Evolutionary conservation across 495 filamentous ascomycete genomes (phyloP), one percentile per base, ranked within the genome.

Genomic region (Penicillium macrosclerotiorum): DNA sequence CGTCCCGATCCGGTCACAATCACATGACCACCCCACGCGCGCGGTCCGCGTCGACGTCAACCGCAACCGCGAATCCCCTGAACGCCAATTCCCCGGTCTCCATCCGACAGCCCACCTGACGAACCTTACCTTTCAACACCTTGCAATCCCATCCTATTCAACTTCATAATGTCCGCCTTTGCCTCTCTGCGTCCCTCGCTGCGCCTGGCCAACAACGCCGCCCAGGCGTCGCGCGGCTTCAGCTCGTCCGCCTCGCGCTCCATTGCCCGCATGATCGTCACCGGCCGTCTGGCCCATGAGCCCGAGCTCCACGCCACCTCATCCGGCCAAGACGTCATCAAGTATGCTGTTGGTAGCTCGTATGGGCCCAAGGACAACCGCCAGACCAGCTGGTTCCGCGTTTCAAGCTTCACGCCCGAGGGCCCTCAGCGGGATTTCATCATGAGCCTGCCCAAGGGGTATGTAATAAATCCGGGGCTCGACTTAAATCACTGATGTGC

Each of bases 361-460:
- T 56, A 59, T 43, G 86, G 86, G 2, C 56, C 72, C 32, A 53
- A 52, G 33, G 81, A 85, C 2, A 84, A 88, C 63, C 71, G 74
- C 36, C 65, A 78, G 52, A 87, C 85, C 12, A 89, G 80, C 74
- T 96, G 82, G 81, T 96, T 86, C 76, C 74, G 74, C 37, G 70
- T 95, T 30, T 64, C 78, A 4, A 76, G 73, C 69, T 93, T 93
- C 66, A 41, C 65, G 49, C 75, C 79, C 14, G 81, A 82, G 23
- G 78, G 75, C 9, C 16, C 68, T 16, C 69, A 77, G 60, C 81
- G 83, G 55, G 83, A 92, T 42, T 81, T 73, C 60, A 50, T 90
- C 27, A 58, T 82, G 42, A 63, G 67, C 44, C 65, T 94, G 66
- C 78, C 74, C 23, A 95, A 93, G 73, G 90, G 90, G 89, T 94